Conservation (phyloP, 164 flowering plant genomes). For the Cinnamomum micranthum region DNA sequence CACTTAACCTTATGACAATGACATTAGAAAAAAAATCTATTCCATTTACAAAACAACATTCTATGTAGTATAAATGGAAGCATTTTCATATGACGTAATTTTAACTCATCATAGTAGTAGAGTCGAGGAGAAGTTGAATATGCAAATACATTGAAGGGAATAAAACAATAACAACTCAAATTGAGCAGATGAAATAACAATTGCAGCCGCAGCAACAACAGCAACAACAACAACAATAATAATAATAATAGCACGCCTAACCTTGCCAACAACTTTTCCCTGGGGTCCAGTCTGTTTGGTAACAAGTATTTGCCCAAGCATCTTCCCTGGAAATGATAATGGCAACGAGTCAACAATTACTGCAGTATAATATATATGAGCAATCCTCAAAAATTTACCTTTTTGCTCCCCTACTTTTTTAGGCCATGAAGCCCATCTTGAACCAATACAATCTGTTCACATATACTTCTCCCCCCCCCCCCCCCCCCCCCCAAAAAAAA, state of each 20-base stretch:
- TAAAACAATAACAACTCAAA: background rate
- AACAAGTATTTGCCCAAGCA: constrained; percentile 98
- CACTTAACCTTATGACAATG: no score
- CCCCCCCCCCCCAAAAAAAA: no score
- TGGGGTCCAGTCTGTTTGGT: constrained; percentile 97
- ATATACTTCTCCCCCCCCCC: no score
- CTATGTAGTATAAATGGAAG: no score
- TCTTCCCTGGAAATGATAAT: constrained; percentile 62
- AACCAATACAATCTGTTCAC: no score
- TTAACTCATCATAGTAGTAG: background rate
- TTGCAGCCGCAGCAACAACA: background rate
- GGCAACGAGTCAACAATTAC: background rate
- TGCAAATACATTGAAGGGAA: background rate
- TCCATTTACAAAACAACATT: no score
- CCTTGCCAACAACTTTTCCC: constrained; percentile 97
- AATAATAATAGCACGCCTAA: constrained; percentile 18
- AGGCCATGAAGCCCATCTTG: no score
- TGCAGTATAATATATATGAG: no score
- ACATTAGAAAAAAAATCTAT: no score
- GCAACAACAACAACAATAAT: background rate
- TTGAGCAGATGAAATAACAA: no score
- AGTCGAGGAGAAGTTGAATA: background rate
- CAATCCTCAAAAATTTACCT: no score
- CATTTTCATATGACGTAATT: no score
- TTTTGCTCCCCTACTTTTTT: background rate